Base-by-base conservation (phyloP, 768 basidiomycete species). In the Leccinum rimulosum region DNA sequence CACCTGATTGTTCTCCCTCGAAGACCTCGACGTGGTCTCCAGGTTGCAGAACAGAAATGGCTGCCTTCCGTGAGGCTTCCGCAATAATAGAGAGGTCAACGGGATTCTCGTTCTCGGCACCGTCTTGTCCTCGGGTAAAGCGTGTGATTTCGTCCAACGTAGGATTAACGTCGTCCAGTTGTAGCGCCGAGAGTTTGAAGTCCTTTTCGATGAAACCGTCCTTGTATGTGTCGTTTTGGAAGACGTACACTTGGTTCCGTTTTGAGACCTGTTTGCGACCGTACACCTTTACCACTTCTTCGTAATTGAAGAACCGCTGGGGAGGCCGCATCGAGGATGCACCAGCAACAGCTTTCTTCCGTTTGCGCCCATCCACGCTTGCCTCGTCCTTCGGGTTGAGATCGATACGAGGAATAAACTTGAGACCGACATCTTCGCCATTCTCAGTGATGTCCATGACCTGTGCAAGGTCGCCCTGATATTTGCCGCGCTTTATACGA, bases 1-100 rank as follows among this genome's bases (percentile, higher is more conserved):
- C 84, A 61, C 97, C 97, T 7, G 90, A 81, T 70, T 98, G 95
- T 74, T 98, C 95, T 47, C 97, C 97, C 72, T 98, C 95, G 66
- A 95, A 95, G 14, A 98, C 93, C 71, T 99, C 97, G 50, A 99
- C 87, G 64, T 94, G 92, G 75, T 99, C 97, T 51, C 97, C 97
- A 0, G 97, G 97, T 70, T 97, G 94, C n/a, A 99, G 78, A 7
- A 94, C 93, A 11, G 91, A 84, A 35, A 94, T 89, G n/a, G 94
- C 92, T 6, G 92, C 88, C 69, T 93, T 95, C 50, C 88, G 80
- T 2, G 95, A 91, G 3, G 93, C 93, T 72, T 96, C 95, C 0
- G 94, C 94, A 59, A 98, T 95, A 53, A 91, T 84, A 14, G 90
- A 90, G 48, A 98, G 78, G 71, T 98, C 93, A 50, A 97, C 86